Conservation (phyloP, 805 yeast genomes). For the Saturnispora ahearnii region DNA sequence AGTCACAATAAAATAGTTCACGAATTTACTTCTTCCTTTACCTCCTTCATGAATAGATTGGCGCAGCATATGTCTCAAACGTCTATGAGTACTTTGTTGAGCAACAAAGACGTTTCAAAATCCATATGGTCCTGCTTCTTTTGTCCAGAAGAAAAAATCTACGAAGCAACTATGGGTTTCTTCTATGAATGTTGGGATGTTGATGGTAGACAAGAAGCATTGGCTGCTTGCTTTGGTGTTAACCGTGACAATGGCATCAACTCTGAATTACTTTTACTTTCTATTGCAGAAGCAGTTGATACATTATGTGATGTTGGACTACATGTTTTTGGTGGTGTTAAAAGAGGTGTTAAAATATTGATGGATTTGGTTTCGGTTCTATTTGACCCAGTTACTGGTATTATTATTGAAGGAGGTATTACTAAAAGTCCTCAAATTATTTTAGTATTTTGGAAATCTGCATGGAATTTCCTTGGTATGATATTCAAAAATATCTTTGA, state of each 20-base stretch:
- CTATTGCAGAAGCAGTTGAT: slow-evolving; percentile 36
- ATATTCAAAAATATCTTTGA: slow-evolving; percentile 55
- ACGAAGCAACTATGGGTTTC: slow-evolving; percentile 62
- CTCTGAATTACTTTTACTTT: slow-evolving; percentile 27
- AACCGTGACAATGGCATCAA: not conserved
- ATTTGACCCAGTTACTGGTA: slow-evolving; percentile 59
- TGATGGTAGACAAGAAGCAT: slow-evolving; percentile 69
- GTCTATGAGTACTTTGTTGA: slow-evolving; percentile 29
- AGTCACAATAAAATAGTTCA: slow-evolving; percentile 22
- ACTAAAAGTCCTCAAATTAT: slow-evolving; percentile 20
- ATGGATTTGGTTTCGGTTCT: slow-evolving; percentile 64
- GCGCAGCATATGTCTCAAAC: slow-evolving; percentile 18
- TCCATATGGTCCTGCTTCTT: slow-evolving; percentile 72
- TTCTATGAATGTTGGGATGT: slow-evolving; percentile 72
- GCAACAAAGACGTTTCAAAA: slow-evolving; percentile 35
- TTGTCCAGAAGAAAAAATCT: slow-evolving; percentile 47
- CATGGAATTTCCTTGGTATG: slow-evolving; percentile 67
- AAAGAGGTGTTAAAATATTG: slow-evolving; percentile 56
- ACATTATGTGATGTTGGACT: slow-evolving; percentile 18
- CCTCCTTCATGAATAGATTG: slow-evolving; percentile 19
- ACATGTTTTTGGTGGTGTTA: slow-evolving; percentile 4
- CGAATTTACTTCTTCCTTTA: slow-evolving; percentile 15
- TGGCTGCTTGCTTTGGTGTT: slow-evolving; percentile 42
- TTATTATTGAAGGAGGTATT: slow-evolving; percentile 23
- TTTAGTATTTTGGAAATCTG: slow-evolving; percentile 49